Percentiles rank a stretch among this genome's conserved stretches.
phyloP scores from a whole-genome alignment of 164 flowering plant genomes.

The Buxus sempervirens region DNA sequence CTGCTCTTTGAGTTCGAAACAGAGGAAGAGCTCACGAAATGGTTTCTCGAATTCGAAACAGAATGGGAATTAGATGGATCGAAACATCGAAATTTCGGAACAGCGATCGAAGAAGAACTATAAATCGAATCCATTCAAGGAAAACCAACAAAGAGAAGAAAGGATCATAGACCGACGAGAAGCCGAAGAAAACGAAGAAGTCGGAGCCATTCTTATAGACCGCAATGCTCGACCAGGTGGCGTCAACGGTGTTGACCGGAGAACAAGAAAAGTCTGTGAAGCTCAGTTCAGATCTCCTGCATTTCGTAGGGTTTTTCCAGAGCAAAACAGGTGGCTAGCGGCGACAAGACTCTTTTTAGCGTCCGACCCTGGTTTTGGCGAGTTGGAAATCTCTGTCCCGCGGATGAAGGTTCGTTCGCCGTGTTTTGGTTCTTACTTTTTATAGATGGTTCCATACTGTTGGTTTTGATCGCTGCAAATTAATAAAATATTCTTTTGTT shows the following conservation, averaged over 20 bases:
- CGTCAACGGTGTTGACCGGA: neutral
- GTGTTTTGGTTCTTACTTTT: no score
- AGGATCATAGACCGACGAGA: neutral
- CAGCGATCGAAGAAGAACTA: conserved; percentile 16
- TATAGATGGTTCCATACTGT: no score
- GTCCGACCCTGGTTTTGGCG: neutral
- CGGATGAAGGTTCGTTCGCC: no score
- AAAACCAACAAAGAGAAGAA: neutral
- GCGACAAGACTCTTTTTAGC: neutral
- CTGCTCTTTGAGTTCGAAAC: neutral
- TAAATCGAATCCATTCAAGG: conserved; percentile 15
- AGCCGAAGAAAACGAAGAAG: neutral
- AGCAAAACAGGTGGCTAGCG: neutral
- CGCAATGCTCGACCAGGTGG: neutral
- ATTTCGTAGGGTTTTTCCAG: neutral
- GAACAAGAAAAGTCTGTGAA: neutral
- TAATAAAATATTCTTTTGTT: no score
- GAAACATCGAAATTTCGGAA: conserved; percentile 32
- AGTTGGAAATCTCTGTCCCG: neutral
- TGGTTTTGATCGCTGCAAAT: no score
- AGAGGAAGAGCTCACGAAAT: neutral
- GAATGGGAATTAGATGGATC: conserved; percentile 25
- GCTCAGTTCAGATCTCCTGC: neutral
- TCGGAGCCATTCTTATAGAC: neutral
- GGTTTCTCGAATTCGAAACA: neutral